These are phyloP conservation scores for Acanthamoeba healyi DNA, from an alignment of 208 protist genomes.

Conservation along the genomic window DNA sequence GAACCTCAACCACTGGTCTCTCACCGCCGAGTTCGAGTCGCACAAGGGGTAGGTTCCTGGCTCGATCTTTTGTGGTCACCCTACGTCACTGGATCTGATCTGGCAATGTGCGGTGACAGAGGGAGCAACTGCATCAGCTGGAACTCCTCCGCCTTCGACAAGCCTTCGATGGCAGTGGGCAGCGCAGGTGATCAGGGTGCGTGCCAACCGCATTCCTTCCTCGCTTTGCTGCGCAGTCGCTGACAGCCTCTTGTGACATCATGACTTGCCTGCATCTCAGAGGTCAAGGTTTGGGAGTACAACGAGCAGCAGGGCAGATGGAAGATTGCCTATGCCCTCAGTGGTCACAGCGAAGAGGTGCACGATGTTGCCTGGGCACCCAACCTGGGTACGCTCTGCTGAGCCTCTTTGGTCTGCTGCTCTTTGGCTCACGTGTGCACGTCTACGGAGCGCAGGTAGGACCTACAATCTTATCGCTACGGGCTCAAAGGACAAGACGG, in stretches of 20 bases:
- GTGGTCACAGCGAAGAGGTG: conserved; percentile 75
- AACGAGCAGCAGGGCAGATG: conserved; percentile 7
- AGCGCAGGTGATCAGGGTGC: conserved; percentile 72
- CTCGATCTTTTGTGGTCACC: not conserved
- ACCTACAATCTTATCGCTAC: conserved; percentile 90
- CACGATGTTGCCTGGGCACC: conserved; percentile 90
- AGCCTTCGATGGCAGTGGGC: conserved; percentile 86
- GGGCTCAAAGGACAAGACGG: conserved; percentile 85
- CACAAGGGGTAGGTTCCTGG: conserved; percentile 69
- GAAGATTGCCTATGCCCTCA: conserved; percentile 16
- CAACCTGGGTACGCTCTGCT: conserved; percentile 78
- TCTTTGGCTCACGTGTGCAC: not conserved
- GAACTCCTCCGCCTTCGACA: conserved; percentile 85
- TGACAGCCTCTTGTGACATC: too few relatives aligned
- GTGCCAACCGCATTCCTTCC: too few relatives aligned
- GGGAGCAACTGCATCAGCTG: conserved; percentile 87
- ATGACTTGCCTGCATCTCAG: too few relatives aligned
- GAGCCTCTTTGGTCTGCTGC: not conserved
- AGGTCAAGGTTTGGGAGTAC: conserved; percentile 46
- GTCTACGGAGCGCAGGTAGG: not conserved
- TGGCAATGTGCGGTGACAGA: not conserved
- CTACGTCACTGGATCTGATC: not conserved
- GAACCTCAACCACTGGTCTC: conserved; percentile 89
- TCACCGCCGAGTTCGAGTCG: conserved; percentile 83
- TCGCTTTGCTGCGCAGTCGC: too few relatives aligned